Evolutionary conservation across 164 flowering plant species (phyloP), one percentile per base, ranked within the genome.

Genomic region (Paratinospora sagittata): DNA sequence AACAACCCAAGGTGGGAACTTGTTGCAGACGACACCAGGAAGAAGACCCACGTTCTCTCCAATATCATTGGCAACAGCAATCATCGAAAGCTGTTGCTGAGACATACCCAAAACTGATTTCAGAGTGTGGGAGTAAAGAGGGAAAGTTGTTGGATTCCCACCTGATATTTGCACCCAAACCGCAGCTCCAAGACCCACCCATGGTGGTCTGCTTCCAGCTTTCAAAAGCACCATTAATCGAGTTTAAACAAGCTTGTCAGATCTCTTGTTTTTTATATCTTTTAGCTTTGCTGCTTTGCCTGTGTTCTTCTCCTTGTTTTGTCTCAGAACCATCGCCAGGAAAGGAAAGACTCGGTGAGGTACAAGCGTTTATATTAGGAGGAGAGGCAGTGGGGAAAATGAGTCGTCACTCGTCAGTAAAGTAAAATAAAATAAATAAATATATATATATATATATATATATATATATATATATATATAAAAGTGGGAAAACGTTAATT

Each of bases 151-250:
- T 7, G 82, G 80, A 71, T 82, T 89, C 21, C 95, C 95, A 1
- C 89, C 76, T 0, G 93, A 93, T 24, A 89, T 85, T 65, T 88
- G 86, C 3, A 89, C 78, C 92, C 92, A 88, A 3, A 87, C 91
- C 0, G 94, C 87, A 0, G 97, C 92, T 71, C 84, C 92, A 0
- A 91, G 78, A 0, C 97, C 97, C 58, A 89, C 90, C 97, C 97
- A 91, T 74, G 97, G 97, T 3, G 92, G 97, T 66, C 97, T 83
- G 23, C 85, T 87, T 17, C 96, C 96, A 6, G 65, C 81, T 78
- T 90, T 89, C 75, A 90, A 43, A 33, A 8, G 33, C 24, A 36
- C 74, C 76, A 78, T 77, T 27, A 0, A 16, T 52, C 33, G 41
- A 55, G 6, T 3, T 16, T 13, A 49, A 52, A 70, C 52, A 16